These are phyloP conservation scores for Biscutella laevigata DNA, from an alignment of 441 rosid genomes.

Conservation along the genomic window DNA sequence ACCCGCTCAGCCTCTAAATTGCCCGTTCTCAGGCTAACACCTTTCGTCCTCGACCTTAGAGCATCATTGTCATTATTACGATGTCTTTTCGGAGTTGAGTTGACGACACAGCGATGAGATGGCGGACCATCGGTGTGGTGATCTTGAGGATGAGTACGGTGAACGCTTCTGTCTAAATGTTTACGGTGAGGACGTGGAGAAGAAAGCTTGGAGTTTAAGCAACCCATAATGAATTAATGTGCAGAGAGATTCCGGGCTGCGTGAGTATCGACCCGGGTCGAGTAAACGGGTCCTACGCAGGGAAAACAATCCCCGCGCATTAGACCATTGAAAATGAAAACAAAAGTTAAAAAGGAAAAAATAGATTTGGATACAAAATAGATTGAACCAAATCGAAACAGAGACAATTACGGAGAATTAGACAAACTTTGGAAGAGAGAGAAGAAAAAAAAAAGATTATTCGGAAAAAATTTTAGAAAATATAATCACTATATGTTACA, in stretches of 20 bases:
- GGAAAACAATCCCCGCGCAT: conserved; percentile 36
- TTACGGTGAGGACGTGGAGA: conserved; percentile 16
- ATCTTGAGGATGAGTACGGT: conserved; percentile 29
- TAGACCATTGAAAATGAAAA: conserved; percentile 17
- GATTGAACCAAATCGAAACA: conserved; percentile 13
- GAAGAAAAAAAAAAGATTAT: not conserved
- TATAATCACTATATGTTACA: not conserved
- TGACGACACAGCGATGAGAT: conserved; percentile 31
- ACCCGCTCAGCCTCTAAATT: conserved; percentile 58
- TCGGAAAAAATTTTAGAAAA: not conserved
- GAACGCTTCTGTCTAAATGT: conserved; percentile 1
- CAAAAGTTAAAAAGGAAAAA: conserved; percentile 7
- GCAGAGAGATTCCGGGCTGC: conserved; percentile 24
- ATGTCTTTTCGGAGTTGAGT: conserved; percentile 19
- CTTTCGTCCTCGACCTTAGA: conserved; percentile 32
- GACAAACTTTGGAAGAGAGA: conserved; percentile 29
- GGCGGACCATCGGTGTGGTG: conserved; percentile 23
- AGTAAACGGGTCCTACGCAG: conserved; percentile 43
- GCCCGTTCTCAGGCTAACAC: conserved; percentile 39
- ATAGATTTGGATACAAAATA: conserved; percentile 19
- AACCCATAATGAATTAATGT: conserved; percentile 45
- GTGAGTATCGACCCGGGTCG: conserved; percentile 45
- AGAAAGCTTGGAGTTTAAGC: conserved; percentile 53
- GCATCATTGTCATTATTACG: conserved; percentile 16
- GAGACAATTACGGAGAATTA: conserved; percentile 35